Conservation (phyloP, 331 rosid genomes). For the Acacia pycnantha region DNA sequence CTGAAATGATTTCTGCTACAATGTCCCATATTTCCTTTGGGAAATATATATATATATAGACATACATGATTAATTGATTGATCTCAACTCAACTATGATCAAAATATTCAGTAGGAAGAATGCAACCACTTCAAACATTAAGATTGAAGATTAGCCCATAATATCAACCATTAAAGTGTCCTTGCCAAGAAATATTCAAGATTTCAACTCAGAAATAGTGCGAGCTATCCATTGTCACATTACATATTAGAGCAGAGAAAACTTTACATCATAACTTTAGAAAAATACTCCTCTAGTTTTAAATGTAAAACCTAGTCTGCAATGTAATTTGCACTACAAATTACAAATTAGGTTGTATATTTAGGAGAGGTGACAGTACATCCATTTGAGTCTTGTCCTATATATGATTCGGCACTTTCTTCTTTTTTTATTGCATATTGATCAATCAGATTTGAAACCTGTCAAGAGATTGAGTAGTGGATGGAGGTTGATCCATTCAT, state of each 20-base stretch:
- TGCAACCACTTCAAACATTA: conserved; percentile 1
- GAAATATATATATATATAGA: background rate
- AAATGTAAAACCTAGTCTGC: no score
- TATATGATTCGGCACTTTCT: background rate
- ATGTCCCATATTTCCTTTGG: background rate
- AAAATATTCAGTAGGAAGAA: background rate
- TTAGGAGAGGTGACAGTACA: background rate
- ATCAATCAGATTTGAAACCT: background rate
- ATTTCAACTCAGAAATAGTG: background rate
- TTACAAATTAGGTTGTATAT: no score
- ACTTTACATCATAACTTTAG: background rate
- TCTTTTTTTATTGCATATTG: background rate
- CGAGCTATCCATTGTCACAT: background rate
- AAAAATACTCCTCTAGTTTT: background rate
- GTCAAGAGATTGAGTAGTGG: background rate
- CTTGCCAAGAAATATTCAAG: background rate
- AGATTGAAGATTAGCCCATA: background rate
- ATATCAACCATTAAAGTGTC: background rate
- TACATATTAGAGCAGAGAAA: background rate
- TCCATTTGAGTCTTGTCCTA: background rate
- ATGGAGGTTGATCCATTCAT: background rate
- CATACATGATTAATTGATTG: background rate
- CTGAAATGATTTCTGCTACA: conserved; percentile 1
- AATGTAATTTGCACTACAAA: no score
- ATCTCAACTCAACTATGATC: background rate